Conservation (phyloP, 148 eudicot species). For the Fagopyrum homotropicum region DNA sequence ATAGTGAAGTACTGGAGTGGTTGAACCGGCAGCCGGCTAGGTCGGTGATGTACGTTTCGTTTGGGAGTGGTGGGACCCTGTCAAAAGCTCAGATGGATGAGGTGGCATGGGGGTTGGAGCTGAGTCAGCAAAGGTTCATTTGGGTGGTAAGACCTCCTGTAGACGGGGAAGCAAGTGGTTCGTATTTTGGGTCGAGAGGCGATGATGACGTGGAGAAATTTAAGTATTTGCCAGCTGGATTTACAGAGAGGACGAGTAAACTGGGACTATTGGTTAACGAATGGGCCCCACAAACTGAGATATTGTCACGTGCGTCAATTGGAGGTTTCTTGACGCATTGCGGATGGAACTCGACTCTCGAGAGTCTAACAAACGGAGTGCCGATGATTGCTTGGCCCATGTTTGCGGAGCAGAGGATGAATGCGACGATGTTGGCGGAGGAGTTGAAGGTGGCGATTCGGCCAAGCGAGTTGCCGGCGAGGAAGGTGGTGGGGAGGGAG, state of each 20-base stretch:
- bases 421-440: neutral
- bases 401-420: slow-evolving; percentile 10
- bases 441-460: slow-evolving; percentile 2
- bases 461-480: neutral
- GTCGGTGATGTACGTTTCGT: slow-evolving; percentile 37
- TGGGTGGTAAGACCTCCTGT: slow-evolving; percentile 27
- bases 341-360: slow-evolving; percentile 17
- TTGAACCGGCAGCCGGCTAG: slow-evolving; percentile 21
- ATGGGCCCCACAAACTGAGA: slow-evolving; percentile 16
- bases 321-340: slow-evolving; percentile 19
- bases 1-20: slow-evolving; percentile 15
- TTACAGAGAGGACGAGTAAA: neutral
- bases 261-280: neutral
- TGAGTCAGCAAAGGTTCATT: slow-evolving; percentile 29
- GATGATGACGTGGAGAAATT: too few species aligned
- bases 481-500: neutral
- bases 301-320: slow-evolving; percentile 4
- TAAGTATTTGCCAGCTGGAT: slow-evolving; percentile 12
- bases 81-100: slow-evolving; percentile 33
- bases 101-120: slow-evolving; percentile 27
- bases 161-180: neutral
- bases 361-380: slow-evolving; percentile 2
- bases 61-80: slow-evolving; percentile 44
- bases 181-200: neutral
- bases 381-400: slow-evolving; percentile 5